These are phyloP conservation scores for Rhizopus sp. DNA, from an alignment of 371 early-diverging fungal genomes.

Conservation along the genomic window DNA sequence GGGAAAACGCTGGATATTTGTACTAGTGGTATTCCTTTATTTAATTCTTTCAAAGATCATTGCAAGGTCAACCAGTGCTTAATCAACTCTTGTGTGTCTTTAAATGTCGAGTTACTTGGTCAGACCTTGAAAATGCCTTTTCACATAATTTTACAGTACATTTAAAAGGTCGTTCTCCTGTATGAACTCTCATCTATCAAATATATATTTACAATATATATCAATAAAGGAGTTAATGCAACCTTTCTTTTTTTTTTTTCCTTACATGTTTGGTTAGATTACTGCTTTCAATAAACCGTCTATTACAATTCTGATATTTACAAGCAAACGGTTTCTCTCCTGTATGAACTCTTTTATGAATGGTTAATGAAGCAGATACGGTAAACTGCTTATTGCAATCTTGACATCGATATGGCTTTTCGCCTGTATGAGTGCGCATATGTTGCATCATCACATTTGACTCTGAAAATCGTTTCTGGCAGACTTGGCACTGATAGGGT, in stretches of 20 bases:
- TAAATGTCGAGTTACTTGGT: conserved; percentile 64
- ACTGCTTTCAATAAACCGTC: conserved; percentile 75
- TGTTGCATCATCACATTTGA: conserved; percentile 82
- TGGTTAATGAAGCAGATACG: conserved; percentile 70
- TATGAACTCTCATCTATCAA: conserved; percentile 62
- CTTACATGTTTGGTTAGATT: conserved; percentile 81
- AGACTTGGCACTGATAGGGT: conserved; percentile 79
- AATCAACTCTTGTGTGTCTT: conserved; percentile 33
- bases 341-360: conserved; percentile 68
- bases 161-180: conserved; percentile 69
- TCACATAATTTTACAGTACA: conserved; percentile 64
- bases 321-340: conserved; percentile 79
- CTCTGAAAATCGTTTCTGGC: conserved; percentile 84
- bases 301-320: conserved; percentile 71
- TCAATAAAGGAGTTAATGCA: background rate
- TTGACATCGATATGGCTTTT: conserved; percentile 83
- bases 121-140: conserved; percentile 72
- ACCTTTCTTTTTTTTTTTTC: background rate
- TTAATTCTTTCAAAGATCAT: conserved; percentile 47
- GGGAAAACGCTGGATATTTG: conserved; percentile 59
- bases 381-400: conserved; percentile 78
- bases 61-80: conserved; percentile 28
- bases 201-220: background rate
- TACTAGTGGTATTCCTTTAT: conserved; percentile 57
- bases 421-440: conserved; percentile 84